Conservation (phyloP, 192 early-diverging fungal genomes). For the Coemansia sp. region DNA sequence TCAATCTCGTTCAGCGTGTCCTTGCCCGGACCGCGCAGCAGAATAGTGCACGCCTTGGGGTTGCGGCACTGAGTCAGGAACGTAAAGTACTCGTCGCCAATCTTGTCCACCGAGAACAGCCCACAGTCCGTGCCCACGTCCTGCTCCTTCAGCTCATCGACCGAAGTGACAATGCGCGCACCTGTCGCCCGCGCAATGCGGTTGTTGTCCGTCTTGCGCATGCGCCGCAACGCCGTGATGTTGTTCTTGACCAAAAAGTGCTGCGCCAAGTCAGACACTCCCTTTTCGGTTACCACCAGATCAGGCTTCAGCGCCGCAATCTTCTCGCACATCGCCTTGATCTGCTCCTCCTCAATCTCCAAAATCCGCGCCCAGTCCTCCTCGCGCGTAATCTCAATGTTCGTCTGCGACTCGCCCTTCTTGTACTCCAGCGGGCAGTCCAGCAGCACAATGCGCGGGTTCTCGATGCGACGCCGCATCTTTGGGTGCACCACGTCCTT, state of each 20-base stretch:
- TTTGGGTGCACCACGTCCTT: slow-evolving; percentile 99
- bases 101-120: slow-evolving; percentile 91
- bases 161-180: slow-evolving; percentile 92
- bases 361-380: slow-evolving; percentile 93
- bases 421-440: slow-evolving; percentile 99
- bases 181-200: slow-evolving; percentile 97
- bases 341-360: slow-evolving; percentile 99
- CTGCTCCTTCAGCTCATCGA: slow-evolving; percentile 93
- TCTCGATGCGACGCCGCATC: slow-evolving; percentile 92
- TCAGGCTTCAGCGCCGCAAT: slow-evolving; percentile 96
- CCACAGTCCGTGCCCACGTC: slow-evolving; percentile 97
- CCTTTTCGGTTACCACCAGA: slow-evolving; percentile 98
- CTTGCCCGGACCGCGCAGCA: slow-evolving; percentile 95
- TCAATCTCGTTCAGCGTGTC: slow-evolving; percentile 98
- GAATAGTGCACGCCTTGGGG: slow-evolving; percentile 98
- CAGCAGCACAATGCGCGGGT: slow-evolving; percentile 91
- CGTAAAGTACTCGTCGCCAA: slow-evolving; percentile 99
- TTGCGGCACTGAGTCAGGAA: slow-evolving; percentile 91
- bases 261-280: slow-evolving; percentile 97
- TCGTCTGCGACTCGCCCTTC: slow-evolving; percentile 99
- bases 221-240: slow-evolving; percentile 96
- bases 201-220: slow-evolving; percentile 98
- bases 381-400: slow-evolving; percentile 97
- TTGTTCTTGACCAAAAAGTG: slow-evolving; percentile 97
- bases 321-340: slow-evolving; percentile 95